A percentile compares a stretch with the other conserved stretches of the same genome.
These are phyloP conservation scores for Coemansia sp. DNA, from an alignment of 192 early-diverging fungal genomes.

Conservation along the genomic window DNA sequence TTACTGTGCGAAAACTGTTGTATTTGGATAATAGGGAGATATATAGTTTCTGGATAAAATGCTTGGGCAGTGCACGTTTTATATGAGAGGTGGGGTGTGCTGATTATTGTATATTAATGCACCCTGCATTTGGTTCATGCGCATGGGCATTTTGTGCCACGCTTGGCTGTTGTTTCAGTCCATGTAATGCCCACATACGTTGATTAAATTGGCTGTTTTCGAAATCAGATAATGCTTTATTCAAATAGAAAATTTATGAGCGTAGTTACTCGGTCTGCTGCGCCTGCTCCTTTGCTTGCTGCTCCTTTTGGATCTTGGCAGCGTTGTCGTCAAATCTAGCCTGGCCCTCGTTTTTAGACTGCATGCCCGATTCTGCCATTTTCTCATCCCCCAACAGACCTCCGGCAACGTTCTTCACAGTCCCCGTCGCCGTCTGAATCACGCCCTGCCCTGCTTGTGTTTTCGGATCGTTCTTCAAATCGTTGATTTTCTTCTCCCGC, in stretches of 20 bases:
- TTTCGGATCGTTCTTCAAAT: not conserved
- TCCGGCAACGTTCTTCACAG: not conserved
- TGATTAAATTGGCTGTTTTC: not conserved
- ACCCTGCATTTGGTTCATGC: not conserved
- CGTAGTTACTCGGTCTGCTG: not conserved
- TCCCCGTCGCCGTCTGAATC: not conserved
- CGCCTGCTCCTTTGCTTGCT: not conserved
- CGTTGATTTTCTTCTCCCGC: not conserved
- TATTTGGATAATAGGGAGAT: no score
- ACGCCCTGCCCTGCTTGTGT: not conserved
- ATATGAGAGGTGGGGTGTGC: no score
- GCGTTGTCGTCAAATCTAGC: not conserved
- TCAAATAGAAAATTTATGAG: not conserved
- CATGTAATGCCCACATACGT: no score
- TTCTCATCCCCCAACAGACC: not conserved
- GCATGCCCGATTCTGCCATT: not conserved
- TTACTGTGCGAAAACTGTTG: no score
- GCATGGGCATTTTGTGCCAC: not conserved
- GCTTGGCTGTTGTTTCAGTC: not conserved
- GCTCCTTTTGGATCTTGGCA: not conserved
- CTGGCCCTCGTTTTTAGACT: not conserved
- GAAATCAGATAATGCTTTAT: not conserved
- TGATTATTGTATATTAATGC: not conserved
- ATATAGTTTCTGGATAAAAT: not conserved
- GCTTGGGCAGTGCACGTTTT: not conserved